phyloP scores from a whole-genome alignment of 306 rosid genomes.

The Vigna nakashimae region DNA sequence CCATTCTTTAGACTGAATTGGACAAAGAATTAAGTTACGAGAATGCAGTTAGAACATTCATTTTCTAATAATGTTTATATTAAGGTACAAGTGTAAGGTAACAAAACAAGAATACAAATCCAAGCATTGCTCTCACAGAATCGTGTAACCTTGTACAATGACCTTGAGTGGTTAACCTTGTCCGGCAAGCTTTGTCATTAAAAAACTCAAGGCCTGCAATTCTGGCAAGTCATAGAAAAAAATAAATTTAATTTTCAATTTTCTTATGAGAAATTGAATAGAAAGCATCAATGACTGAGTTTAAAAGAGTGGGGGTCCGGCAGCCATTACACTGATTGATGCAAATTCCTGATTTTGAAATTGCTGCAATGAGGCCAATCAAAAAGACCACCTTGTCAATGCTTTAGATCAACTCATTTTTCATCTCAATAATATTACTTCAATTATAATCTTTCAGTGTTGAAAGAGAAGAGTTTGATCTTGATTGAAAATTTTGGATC shows the following conservation, averaged over 20 bases:
- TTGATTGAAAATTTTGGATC: no score
- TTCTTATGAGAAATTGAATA: background rate
- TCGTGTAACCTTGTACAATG: background rate
- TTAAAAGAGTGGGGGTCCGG: background rate
- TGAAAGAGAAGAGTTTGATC: no score
- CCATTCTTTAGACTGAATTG: background rate
- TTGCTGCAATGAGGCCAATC: background rate
- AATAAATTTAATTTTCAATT: no score
- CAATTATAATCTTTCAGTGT: background rate
- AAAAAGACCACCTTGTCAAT: background rate
- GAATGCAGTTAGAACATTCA: background rate
- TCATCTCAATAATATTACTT: background rate
- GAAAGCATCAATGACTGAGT: background rate
- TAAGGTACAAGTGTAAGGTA: conserved; percentile 9
- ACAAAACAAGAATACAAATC: background rate
- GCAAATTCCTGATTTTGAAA: background rate
- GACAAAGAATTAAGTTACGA: background rate
- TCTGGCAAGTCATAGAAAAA: background rate
- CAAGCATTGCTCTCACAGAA: background rate
- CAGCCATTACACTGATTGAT: background rate
- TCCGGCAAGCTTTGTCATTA: conserved; percentile 22
- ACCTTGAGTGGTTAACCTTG: background rate
- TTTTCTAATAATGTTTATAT: background rate
- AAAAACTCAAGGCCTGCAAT: background rate
- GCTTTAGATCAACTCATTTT: background rate